Percentiles rank a stretch among this genome's conserved stretches.
Evolutionary conservation across 1,284 basidiomycete genomes (phyloP).

Genomic region (Moniliella sp.): DNA sequence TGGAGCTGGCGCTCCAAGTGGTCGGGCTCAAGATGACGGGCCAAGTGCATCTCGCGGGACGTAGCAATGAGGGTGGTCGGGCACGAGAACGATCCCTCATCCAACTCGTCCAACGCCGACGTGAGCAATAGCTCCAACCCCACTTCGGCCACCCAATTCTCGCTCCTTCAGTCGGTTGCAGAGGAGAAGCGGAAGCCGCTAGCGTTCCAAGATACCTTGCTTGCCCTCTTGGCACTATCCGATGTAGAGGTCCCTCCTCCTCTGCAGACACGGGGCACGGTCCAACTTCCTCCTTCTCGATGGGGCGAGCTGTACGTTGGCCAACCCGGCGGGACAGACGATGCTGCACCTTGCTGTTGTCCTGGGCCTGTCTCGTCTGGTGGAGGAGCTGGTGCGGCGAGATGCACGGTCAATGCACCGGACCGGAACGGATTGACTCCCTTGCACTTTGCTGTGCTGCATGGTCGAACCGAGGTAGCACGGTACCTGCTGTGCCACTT

Average conservation of each 20-base stretch:
- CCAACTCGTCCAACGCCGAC: no score
- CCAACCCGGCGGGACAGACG: conserved; percentile 31
- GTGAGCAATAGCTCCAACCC: no score
- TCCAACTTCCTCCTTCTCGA: no score
- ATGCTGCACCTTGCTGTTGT: conserved; percentile 67
- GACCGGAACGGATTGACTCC: conserved; percentile 79
- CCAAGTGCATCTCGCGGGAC: conserved; percentile 71
- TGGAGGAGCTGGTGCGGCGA: conserved; percentile 50
- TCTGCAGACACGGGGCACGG: no score
- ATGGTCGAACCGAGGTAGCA: conserved; percentile 47
- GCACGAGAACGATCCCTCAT: no score
- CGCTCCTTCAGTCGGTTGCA: no score
- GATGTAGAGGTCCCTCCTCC: conserved; percentile 35
- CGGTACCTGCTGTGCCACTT: conserved; percentile 51
- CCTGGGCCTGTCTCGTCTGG: conserved; percentile 54
- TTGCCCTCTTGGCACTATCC: conserved; percentile 55
- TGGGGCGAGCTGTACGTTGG: no score
- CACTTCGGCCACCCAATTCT: no score
- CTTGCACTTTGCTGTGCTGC: conserved; percentile 61
- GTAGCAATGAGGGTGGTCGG: conserved; percentile 45
- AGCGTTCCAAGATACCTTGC: conserved; percentile 57
- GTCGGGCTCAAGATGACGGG: conserved; percentile 90
- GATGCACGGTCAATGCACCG: conserved; percentile 55
- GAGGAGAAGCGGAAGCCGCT: no score
- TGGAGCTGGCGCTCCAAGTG: conserved; percentile 82